These are phyloP conservation scores for Ceratocystis papillata DNA, from an alignment of 2,329 filamentous ascomycete genomes.

Conservation along the genomic window DNA sequence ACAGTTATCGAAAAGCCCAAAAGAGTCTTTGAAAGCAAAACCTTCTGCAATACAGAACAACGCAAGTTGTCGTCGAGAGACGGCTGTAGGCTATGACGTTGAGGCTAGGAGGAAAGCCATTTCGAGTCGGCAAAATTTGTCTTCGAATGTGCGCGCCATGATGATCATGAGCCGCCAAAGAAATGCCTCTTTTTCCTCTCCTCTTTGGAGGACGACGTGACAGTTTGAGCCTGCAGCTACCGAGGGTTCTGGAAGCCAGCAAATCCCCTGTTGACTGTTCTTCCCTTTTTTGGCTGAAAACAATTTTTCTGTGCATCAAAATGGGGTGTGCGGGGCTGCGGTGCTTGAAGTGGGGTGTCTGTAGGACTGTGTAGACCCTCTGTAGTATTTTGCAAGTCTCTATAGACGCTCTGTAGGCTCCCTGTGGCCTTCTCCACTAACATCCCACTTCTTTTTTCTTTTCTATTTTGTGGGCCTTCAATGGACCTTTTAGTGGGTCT, in stretches of 20 bases:
- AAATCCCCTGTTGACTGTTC: not conserved
- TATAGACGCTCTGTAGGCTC: not conserved
- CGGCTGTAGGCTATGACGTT: not conserved
- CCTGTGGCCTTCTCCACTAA: not conserved
- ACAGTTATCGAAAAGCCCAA: not conserved
- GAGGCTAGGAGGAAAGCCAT: not conserved
- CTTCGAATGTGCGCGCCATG: not conserved
- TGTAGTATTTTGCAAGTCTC: not conserved
- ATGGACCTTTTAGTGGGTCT: not conserved
- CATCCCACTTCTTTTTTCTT: not conserved
- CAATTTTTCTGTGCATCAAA: not conserved
- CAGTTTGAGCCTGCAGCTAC: slow-evolving; percentile 3
- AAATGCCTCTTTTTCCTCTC: not conserved
- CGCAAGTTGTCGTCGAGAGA: no score
- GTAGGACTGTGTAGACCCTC: not conserved
- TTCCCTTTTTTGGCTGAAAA: not conserved
- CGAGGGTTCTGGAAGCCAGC: slow-evolving; percentile 3
- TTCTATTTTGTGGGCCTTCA: not conserved
- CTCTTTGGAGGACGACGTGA: not conserved
- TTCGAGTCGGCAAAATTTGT: not conserved
- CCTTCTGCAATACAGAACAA: no score
- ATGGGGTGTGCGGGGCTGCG: not conserved
- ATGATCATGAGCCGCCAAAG: not conserved
- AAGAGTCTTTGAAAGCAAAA: no score
- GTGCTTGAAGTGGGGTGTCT: slow-evolving; percentile 5